Evolutionary conservation across 2,329 filamentous ascomycete genomes (phyloP).

Genomic region (Thermoascus crustaceus): DNA sequence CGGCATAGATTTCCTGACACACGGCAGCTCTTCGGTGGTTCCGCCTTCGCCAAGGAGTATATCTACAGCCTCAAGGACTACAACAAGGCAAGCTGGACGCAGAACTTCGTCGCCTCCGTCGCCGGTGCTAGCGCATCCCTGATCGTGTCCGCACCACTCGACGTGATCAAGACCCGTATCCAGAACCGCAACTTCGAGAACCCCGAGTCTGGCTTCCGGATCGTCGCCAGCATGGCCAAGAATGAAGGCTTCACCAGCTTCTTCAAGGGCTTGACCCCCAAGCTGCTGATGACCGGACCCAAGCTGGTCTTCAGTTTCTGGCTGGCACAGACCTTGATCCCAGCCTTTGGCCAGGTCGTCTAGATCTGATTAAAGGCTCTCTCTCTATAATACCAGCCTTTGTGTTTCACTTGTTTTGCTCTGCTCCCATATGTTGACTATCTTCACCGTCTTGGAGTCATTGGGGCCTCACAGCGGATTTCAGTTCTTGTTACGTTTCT

Average conservation of each 20-base stretch:
- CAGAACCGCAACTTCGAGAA: constrained; percentile 99
- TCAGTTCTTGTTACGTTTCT: no score
- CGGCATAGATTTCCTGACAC: constrained; percentile 4
- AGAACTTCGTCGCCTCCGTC: constrained; percentile 97
- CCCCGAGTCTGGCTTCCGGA: constrained; percentile 87
- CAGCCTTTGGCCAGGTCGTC: constrained; percentile 69
- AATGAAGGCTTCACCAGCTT: constrained; percentile 80
- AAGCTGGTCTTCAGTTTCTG: constrained; percentile 99
- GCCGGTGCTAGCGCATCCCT: constrained; percentile 92
- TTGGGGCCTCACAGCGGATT: no score
- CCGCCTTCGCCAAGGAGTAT: constrained; percentile 95
- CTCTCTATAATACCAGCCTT: no score
- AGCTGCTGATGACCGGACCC: constrained; percentile 97
- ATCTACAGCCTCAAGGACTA: constrained; percentile 84
- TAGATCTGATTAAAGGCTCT: constrained; percentile 21
- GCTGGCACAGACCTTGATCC: constrained; percentile 96
- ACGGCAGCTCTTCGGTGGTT: constrained; percentile 82
- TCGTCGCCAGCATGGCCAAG: constrained; percentile 85
- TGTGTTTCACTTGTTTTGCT: no score
- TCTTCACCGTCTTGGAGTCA: no score
- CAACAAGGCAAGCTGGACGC: constrained; percentile 86
- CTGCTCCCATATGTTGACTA: no score
- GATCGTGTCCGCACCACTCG: constrained; percentile 87
- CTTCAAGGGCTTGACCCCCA: constrained; percentile 96
- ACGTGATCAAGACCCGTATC: constrained; percentile 97